Conservation (phyloP, 495 filamentous ascomycete species). For the Podospora fimiseda region DNA sequence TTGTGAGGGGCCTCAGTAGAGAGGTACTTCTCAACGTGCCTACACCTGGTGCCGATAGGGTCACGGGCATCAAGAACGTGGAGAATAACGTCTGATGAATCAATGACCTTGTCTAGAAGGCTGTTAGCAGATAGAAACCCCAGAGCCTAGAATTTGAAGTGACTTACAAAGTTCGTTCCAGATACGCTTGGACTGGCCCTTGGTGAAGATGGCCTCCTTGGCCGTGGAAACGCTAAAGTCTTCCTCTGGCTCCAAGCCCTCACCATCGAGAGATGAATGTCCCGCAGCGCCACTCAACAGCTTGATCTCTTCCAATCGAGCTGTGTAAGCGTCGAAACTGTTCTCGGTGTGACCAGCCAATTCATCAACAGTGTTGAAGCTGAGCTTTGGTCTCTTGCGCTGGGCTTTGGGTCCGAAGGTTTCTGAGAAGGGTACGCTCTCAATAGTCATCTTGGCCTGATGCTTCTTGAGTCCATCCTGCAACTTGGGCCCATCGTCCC, state of each 20-base stretch:
- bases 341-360: constrained; percentile 71
- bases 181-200: constrained; percentile 90
- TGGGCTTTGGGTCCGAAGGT: constrained; percentile 92
- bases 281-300: constrained; percentile 63
- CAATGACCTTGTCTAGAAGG: constrained; percentile 71
- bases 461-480: constrained; percentile 86
- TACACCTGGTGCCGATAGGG: constrained; percentile 82
- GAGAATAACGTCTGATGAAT: constrained; percentile 91
- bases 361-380: constrained; percentile 71
- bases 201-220: constrained; percentile 83
- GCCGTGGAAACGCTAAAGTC: constrained; percentile 58
- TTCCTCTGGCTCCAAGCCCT: constrained; percentile 35
- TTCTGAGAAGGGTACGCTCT: constrained; percentile 76
- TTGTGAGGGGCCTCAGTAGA: constrained; percentile 91
- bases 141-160: not conserved
- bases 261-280: constrained; percentile 48
- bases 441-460: constrained; percentile 87
- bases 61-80: constrained; percentile 94
- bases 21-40: constrained; percentile 90
- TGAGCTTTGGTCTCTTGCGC: constrained; percentile 83
- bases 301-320: constrained; percentile 65
- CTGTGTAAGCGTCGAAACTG: constrained; percentile 71
- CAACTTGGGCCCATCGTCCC: constrained; percentile 36
- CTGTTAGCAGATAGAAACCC: constrained; percentile 6
- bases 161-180: constrained; percentile 88